Evolutionary conservation across 805 yeast genomes (phyloP), one percentile per base, ranked within the genome.

Genomic region (Ogataea henricii): DNA sequence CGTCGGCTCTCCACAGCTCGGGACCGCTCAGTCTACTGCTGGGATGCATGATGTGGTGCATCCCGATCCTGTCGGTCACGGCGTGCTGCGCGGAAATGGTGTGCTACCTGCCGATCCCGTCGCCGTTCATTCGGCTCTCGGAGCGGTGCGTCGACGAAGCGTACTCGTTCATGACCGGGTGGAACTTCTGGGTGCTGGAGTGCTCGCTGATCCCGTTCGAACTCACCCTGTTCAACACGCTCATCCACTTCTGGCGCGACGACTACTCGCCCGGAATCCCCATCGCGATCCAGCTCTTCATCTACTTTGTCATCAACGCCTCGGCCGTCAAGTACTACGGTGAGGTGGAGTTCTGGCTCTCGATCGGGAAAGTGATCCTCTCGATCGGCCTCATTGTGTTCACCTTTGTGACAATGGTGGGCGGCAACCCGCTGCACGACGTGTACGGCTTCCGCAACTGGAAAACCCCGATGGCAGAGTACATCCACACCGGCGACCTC

Each of bases 131-230:
- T 29, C 62, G 77, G 35, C 50, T 74, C 63, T 72, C 77, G 1
- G 77, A 76, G 17, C 58, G 78, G 40, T 73, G 76, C 55, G 70
- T 74, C 49, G 79, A 76, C 54, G 68, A 64, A 33, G 71, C 78
- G 1, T 63, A 72, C 46, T 76, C 74, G 48, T 67, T 76, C 50
- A 69, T 68, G 70, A 67, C 78, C 1, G 78, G 77, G 5, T 74
- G 77, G 78, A 76, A 76, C 49, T 76, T 74, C 51, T 74, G 77
- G 77, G 69, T 75, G 39, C 66, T 75, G 44, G 70, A 74, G 51
- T 65, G 76, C 56, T 70, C 78, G 3, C 68, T 75, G 49, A 72
- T 75, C 55, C 79, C 82, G 10, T 76, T 73, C 50, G 80, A 77
- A 55, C 68, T 77, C 18, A 70, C 73, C 27, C 69, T 77, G 10